phyloP scores from a whole-genome alignment of 495 filamentous ascomycete genomes.

The Trichoderma asperelloides region DNA sequence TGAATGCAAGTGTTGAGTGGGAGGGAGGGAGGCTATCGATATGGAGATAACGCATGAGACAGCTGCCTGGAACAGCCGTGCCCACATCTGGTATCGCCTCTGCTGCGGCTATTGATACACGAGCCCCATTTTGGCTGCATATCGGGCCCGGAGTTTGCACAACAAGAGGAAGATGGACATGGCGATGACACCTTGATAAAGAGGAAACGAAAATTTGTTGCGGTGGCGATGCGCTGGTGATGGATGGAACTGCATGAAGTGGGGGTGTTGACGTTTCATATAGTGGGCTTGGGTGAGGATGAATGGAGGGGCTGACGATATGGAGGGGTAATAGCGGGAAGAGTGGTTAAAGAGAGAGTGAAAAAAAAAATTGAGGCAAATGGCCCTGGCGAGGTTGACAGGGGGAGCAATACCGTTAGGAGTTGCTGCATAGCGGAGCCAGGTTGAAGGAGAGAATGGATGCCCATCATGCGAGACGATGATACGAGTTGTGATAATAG shows the following conservation, averaged over 20 bases:
- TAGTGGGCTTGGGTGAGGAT: neutral
- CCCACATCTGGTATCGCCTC: no score
- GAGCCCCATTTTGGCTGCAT: neutral
- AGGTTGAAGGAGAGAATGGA: neutral
- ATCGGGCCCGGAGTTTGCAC: neutral
- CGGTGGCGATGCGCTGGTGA: neutral
- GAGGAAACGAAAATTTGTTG: neutral
- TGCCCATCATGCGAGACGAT: no score
- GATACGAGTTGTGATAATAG: no score
- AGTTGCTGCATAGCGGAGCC: neutral
- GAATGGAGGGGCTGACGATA: slow-evolving; percentile 5
- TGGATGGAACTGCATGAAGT: neutral
- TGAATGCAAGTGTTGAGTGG: no score
- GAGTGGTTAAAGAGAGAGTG: neutral
- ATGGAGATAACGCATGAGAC: no score
- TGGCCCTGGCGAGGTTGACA: neutral
- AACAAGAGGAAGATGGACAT: neutral
- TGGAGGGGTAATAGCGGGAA: neutral
- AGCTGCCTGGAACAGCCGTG: no score
- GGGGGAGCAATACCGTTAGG: neutral
- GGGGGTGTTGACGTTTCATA: neutral
- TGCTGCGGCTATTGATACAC: neutral
- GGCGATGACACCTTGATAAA: neutral
- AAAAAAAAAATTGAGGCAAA: neutral
- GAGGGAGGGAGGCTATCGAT: no score